These are phyloP conservation scores for Nigrograna mackinnonii DNA, from an alignment of 2,329 filamentous ascomycete species.

Conservation along the genomic window DNA sequence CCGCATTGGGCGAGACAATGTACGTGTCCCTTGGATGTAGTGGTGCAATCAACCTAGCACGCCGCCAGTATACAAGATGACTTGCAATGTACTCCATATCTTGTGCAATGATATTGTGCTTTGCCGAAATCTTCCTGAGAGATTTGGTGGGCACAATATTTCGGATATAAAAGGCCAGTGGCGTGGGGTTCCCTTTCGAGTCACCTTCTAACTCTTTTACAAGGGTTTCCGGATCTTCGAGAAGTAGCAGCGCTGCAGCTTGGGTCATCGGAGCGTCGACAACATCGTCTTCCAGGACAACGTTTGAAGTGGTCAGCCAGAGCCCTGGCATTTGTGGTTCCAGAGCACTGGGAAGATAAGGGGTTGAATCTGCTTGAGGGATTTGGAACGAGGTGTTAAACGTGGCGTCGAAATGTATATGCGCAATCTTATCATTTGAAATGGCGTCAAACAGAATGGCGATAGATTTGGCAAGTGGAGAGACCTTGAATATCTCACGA, in stretches of 20 bases:
- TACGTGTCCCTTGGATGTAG: conserved; percentile 89
- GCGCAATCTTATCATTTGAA: conserved; percentile 83
- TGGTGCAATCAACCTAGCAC: conserved; percentile 87
- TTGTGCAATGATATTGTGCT: conserved; percentile 72
- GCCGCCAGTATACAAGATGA: conserved; percentile 95
- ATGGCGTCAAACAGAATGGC: conserved; percentile 81
- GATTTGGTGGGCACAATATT: conserved; percentile 64
- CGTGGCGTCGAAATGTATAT: conserved; percentile 71
- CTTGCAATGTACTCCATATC: conserved; percentile 87
- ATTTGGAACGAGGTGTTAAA: conserved; percentile 67
- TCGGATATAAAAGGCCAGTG: conserved; percentile 74
- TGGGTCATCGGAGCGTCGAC: conserved; percentile 74
- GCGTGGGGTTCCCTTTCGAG: conserved; percentile 72
- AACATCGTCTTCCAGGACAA: conserved; percentile 70
- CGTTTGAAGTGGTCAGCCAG: conserved; percentile 86
- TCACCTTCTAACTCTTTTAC: conserved; percentile 71
- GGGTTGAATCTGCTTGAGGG: conserved; percentile 66
- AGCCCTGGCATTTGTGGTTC: conserved; percentile 74
- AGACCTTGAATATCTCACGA: conserved; percentile 71
- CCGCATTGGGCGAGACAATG: conserved; percentile 87
- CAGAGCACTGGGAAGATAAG: conserved; percentile 70
- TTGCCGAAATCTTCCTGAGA: conserved; percentile 72
- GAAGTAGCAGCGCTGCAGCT: conserved; percentile 82
- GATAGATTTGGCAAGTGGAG: conserved; percentile 80
- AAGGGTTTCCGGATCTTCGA: conserved; percentile 81